phyloP scores from a whole-genome alignment of 1,284 basidiomycete species.

The Marasmius tenuissimus region DNA sequence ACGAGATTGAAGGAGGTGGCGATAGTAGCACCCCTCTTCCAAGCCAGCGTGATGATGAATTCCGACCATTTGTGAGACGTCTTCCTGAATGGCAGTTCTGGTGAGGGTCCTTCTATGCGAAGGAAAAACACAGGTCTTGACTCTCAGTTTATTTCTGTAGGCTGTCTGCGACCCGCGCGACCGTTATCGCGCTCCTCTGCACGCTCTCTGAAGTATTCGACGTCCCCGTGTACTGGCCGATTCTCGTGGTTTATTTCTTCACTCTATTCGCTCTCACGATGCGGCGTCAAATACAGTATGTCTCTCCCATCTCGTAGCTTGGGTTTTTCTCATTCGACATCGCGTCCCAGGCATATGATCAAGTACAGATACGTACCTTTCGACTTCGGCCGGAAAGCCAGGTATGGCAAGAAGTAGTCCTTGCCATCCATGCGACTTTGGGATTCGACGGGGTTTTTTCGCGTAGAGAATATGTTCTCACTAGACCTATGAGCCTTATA shows the following conservation, averaged over 20 bases:
- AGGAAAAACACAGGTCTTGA: conserved; percentile 44
- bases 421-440: background rate
- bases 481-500: background rate
- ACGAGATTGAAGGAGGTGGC: conserved; percentile 94
- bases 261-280: conserved; percentile 88
- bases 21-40: conserved; percentile 47
- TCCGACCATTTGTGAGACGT: conserved; percentile 93
- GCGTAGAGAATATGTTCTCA: background rate
- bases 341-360: conserved; percentile 85
- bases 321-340: background rate
- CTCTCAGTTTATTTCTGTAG: conserved; percentile 36
- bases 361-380: conserved; percentile 96
- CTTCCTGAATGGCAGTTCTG: conserved; percentile 97
- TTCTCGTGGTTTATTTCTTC: conserved; percentile 91
- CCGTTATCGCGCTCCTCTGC: conserved; percentile 76
- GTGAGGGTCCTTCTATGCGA: conserved; percentile 53
- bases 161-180: conserved; percentile 91
- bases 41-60: conserved; percentile 83
- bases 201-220: conserved; percentile 85
- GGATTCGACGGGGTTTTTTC: background rate
- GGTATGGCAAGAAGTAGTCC: conserved; percentile 49
- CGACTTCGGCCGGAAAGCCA: conserved; percentile 86
- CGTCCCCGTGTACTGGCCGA: conserved; percentile 98
- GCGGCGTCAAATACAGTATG: conserved; percentile 91
- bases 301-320: conserved; percentile 18